Base-by-base conservation (phyloP, 2,329 filamentous ascomycete species). In the Didymella sp. region DNA sequence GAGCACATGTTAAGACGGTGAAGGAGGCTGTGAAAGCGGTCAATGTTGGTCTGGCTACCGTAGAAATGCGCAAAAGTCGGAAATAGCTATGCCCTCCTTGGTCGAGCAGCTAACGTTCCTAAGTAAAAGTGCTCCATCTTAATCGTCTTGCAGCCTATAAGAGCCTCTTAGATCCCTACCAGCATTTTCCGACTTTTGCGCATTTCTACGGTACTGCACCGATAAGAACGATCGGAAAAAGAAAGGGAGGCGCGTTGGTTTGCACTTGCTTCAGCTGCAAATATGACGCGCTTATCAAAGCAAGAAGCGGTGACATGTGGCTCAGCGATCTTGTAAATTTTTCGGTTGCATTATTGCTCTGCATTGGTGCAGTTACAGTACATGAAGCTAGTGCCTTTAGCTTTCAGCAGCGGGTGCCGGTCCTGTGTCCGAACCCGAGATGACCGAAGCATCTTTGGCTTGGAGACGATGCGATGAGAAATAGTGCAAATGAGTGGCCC, bases 401-500 rank as follows among this genome's bases (percentile, higher is more conserved):
- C 27, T 1, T 4, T 6, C 6, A 17, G 19, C 22, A 35, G 28
- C 38, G 17, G 13, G 22, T 44, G 30, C 28, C 19, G 2, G 22
- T n/a, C 17, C 5, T 30, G 12, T 13, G 13, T 7, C 30, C 8
- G 21, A 19, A 35, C 6, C 37, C 7, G 33, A 30, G 25, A 41
- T 13, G 27, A 43, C 2, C 17, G 7, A 19, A 15, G 5, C 21
- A 6, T 27, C 2, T 12, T 31, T 21, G 13, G 12, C 13, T 35
- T 1, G 2, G 22, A 12, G 17, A 27, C 13, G 19, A 43, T 37
- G 15, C 28, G 4, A 28, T 21, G 9, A 33, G 33, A 8, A 13
- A 27, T 4, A 28, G 19, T 19, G 19, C n/a, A 57, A 64, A 63
- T 27, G 63, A 66, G 50, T 59, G 62, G 60, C 62, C 63, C 62